These are phyloP conservation scores for Cerrena zonata DNA, from an alignment of 1,284 basidiomycete genomes.

Conservation along the genomic window DNA sequence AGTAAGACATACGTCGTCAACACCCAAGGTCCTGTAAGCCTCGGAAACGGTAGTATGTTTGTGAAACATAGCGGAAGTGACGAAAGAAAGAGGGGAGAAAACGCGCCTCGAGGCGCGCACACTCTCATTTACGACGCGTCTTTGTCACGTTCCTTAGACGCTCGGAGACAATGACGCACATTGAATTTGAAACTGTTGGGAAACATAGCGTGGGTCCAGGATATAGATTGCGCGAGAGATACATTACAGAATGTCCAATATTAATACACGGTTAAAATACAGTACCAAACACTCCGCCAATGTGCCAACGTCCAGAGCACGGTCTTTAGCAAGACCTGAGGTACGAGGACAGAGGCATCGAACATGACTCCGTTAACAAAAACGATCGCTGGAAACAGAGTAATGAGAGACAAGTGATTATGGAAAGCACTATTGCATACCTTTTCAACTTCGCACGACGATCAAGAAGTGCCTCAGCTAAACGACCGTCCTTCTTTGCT, in stretches of 20 bases:
- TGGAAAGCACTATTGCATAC: too few relatives aligned
- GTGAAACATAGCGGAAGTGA: constrained; percentile 28
- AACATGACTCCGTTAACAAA: constrained; percentile 12
- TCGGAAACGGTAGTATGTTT: constrained; percentile 35
- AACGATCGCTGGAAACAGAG: constrained; percentile 14
- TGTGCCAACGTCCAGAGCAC: too few relatives aligned
- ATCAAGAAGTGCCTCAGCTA: constrained; percentile 86
- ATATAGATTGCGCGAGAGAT: too few relatives aligned
- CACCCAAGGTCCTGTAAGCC: constrained; percentile 52
- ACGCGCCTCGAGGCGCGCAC: constrained; percentile 12
- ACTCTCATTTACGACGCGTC: constrained; percentile 8
- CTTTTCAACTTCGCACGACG: constrained; percentile 88
- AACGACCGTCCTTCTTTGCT: constrained; percentile 79
- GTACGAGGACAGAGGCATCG: background rate
- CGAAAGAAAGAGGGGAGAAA: constrained; percentile 6
- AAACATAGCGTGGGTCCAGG: too few relatives aligned
- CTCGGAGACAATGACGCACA: background rate
- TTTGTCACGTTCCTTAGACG: background rate
- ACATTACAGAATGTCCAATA: background rate
- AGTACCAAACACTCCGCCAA: too few relatives aligned
- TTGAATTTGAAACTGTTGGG: too few relatives aligned
- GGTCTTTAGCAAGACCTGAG: background rate
- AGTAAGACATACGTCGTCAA: constrained; percentile 43
- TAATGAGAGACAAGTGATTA: constrained; percentile 9
- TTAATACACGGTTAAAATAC: background rate